phyloP scores from a whole-genome alignment of 176 grass and related monocot species.

The Rhynchospora breviuscula region DNA sequence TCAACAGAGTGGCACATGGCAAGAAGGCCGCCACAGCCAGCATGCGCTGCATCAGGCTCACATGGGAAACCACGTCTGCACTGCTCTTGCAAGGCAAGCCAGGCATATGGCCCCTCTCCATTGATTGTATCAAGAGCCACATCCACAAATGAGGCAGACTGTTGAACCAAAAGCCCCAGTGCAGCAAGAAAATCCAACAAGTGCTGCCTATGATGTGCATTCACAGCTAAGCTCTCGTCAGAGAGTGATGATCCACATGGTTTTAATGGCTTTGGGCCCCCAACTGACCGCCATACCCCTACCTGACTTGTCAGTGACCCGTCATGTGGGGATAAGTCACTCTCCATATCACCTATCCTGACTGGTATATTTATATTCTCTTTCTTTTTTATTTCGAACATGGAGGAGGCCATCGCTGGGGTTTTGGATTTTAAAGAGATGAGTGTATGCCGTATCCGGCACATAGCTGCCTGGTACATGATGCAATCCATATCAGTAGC shows the following conservation, averaged over 20 bases:
- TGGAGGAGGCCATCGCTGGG: constrained; percentile 27
- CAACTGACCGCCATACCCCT: constrained; percentile 75
- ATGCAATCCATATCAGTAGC: constrained; percentile 89
- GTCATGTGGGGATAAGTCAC: constrained; percentile 48
- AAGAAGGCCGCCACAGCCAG: constrained; percentile 87
- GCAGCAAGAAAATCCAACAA: constrained; percentile 87
- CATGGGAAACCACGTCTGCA: constrained; percentile 74
- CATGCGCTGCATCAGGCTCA: constrained; percentile 86
- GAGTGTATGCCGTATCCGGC: constrained; percentile 73
- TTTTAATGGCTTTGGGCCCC: constrained; percentile 59
- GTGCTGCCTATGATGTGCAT: constrained; percentile 49
- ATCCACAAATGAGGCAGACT: constrained; percentile 89
- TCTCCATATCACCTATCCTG: constrained; percentile 77
- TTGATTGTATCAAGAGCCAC: constrained; percentile 79
- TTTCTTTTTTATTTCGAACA: constrained; percentile 67
- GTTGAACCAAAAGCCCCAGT: constrained; percentile 77
- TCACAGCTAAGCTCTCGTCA: constrained; percentile 35
- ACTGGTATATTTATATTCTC: constrained; percentile 69
- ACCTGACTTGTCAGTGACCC: constrained; percentile 50
- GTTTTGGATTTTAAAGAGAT: constrained; percentile 67
- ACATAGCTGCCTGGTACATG: constrained; percentile 90
- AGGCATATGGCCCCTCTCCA: constrained; percentile 78
- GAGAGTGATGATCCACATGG: constrained; percentile 43
- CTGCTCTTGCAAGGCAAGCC: constrained; percentile 87
- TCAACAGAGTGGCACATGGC: constrained; percentile 88